Evolutionary conservation across 2,329 filamentous ascomycete genomes (phyloP), one percentile per base, ranked within the genome.

Genomic region (Aspergillus ruber): DNA sequence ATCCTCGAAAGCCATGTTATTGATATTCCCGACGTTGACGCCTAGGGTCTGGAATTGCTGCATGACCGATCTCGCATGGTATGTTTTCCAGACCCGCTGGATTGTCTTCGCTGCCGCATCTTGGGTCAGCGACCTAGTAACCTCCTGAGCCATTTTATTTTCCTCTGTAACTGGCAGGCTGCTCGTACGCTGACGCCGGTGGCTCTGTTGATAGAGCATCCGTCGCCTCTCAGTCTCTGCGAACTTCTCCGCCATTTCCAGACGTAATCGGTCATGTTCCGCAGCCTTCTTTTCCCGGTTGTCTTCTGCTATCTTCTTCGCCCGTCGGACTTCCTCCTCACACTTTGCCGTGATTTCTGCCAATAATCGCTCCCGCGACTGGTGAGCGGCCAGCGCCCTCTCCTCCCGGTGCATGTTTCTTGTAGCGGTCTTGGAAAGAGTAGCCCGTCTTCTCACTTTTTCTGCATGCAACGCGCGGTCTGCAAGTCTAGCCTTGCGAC

Each of bases 301-400:
- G 52, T 84, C 81, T 65, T 84, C 81, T 7, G 82, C 82, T 45
- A 83, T 78, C 64, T 81, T 80, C 72, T 84, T 85, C 39, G 82
- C 82, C 35, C 81, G 74, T 51, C 78, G 74, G 25, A 85, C 82
- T 61, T 85, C 81, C 58, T 84, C 82, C 48, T 82, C 82, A 59
- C 82, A 84, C 62, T 79, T 75, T 52, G 82, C 80, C 6, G 81
- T 77, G 9, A 85, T 82, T 55, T 84, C 80, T 3, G 81, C 82
- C 43, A 85, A 64, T 49, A 83, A 74, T 52, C 79, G 79, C 68
- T 85, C 81, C 48, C 82, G 77, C 15, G 82, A 78, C 46, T 82
- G 72, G 55, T 84, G 77, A 18, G 82, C 82, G 21, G 82, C 82
- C 57, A 83, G 60, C 7, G 81, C 80, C 51, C 79, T 71, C 66